phyloP scores from a whole-genome alignment of 2,329 filamentous ascomycete species.

The Fusarium marasasianum region DNA sequence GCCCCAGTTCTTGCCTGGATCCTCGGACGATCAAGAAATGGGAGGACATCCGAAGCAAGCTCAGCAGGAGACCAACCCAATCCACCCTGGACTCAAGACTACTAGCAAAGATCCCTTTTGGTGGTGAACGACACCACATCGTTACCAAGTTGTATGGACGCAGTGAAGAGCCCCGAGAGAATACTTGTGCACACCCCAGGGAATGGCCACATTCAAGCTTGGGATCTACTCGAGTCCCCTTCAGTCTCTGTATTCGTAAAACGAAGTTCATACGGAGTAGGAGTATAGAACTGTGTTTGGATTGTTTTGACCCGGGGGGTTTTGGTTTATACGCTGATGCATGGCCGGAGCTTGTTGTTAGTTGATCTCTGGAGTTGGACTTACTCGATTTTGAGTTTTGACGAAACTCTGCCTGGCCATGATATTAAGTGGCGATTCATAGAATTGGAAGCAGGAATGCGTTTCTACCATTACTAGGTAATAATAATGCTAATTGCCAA shows the following conservation, averaged over 20 bases:
- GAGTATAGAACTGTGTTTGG: not conserved
- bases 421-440: not conserved
- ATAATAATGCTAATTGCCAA: not conserved
- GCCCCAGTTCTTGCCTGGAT: not conserved
- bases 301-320: not conserved
- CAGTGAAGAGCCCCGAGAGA: not conserved
- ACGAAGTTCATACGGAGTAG: not conserved
- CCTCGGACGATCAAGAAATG: not conserved
- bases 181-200: not conserved
- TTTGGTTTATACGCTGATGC: not conserved
- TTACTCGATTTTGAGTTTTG: not conserved
- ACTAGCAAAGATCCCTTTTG: slow-evolving; percentile 5
- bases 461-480: not conserved
- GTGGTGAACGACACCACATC: not conserved
- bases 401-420: not conserved
- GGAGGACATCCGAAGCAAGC: not conserved
- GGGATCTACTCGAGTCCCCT: not conserved
- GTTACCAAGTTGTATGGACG: not conserved
- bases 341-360: not conserved
- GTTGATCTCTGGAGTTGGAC: not conserved
- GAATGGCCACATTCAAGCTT: not conserved
- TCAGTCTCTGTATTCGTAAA: not conserved
- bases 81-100: slow-evolving; percentile 2
- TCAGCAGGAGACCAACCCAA: not conserved
- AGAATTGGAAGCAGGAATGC: not conserved